Evolutionary conservation across 148 eudicot species (phyloP), one percentile per base, ranked within the genome.

Genomic region (Pouteria glomerata): DNA sequence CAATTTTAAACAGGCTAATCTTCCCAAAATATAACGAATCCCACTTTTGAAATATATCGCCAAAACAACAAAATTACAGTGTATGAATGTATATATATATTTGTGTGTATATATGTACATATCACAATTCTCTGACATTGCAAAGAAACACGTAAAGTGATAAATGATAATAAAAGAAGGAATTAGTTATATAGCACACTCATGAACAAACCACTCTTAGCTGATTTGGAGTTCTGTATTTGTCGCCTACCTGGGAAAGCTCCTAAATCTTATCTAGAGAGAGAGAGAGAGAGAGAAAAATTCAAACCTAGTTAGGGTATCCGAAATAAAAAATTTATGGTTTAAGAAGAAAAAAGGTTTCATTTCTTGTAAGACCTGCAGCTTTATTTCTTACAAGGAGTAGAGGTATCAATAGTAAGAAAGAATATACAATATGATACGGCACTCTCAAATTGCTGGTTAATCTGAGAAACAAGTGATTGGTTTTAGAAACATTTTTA

Each of bases 91-190:
- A n/a, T n/a, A n/a, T n/a, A n/a, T n/a, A n/a, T n/a, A n/a, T n/a
- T n/a, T n/a, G n/a, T n/a, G n/a, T n/a, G n/a, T n/a, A n/a, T n/a
- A n/a, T n/a, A n/a, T n/a, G n/a, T n/a, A n/a, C n/a, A n/a, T n/a
- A 34, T 18, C 3, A 59, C n/a, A 59, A 34, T 33, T 61, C 16
- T 34, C 41, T 31, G 44, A 34, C 65, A 34, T 42, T 33, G 26
- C 26, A 61, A 33, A 35, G 44, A 34, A 61, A 61, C 65, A 61
- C 65, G 44, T 19, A 61, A 61, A 31, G 42, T 59, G 41, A 16
- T 59, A 2, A 1, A 31, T 31, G 8, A 29, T 4, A 59, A 8
- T 16, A 19, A 56, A 6, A 21, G 16, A 26, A n/a, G 24, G 4
- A 61, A 35, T 61, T 57, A 57, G 62, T 57, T 57, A 57, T 57